Evolutionary conservation across 2,329 filamentous ascomycete genomes (phyloP), one percentile per base, ranked within the genome.

Genomic region (Aureobasidium sp.): DNA sequence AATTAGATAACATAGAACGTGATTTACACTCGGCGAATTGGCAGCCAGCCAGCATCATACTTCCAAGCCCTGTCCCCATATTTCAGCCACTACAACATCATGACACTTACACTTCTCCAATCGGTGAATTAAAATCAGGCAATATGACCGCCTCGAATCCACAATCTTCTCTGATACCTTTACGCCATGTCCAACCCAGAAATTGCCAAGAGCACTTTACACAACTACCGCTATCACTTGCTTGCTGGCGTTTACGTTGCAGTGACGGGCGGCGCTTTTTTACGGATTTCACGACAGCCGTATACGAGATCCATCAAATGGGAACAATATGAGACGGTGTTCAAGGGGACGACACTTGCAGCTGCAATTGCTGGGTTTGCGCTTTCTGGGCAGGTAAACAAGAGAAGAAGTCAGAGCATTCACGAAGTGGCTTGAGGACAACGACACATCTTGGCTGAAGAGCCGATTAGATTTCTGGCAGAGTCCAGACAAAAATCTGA

Each of bases 321-420:
- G 17, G 71, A 72, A 56, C 71, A 73, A 62, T 73, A 73, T 64
- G 71, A 73, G 64, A 71, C 70, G 61, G 72, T 72, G 44, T 72
- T 72, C 66, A 73, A 73, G 47, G 71, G 70, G 43, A 72, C 70
- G 1, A 69, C 69, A 0, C 65, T 72, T 12, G 63, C 37, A 1
- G 61, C 60, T 17, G 61, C 57, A 2, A 43, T 64, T 34, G 20
- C 55, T 20, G 63, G 60, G 20, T 55, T 64, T 47, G 63, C 26
- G 10, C 41, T 64, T 41, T 63, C 43, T 44, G 60, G 41, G 15
- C 9, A 26, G 29, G 39, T 63, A 5, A 51, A 57, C 12, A 44
- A 47, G 37, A 48, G 55, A 32, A 59, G 53, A 17, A 52, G 46
- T 34, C 26, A 46, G 12, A 46, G 43, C 17, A 1, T 15, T 12